Conservation (phyloP, 495 filamentous ascomycete genomes). For the Immersiella caudata region DNA sequence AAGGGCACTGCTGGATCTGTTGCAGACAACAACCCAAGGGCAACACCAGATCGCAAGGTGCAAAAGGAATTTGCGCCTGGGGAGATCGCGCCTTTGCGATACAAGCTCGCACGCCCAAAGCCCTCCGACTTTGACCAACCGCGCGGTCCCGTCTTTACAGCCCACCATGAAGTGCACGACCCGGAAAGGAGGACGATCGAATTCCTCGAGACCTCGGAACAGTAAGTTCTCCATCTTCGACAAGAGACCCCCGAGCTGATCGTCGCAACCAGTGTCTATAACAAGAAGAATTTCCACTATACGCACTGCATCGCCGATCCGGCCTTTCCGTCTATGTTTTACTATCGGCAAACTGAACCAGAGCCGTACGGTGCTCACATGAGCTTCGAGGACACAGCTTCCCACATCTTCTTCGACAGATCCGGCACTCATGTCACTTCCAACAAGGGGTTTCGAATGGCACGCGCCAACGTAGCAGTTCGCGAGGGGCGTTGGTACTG, state of each 20-base stretch:
- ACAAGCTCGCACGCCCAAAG: conserved; percentile 61
- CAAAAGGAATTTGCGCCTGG: conserved; percentile 49
- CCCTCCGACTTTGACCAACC: conserved; percentile 61
- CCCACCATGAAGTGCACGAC: conserved; percentile 49
- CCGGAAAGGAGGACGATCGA: conserved; percentile 53
- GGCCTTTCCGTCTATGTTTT: conserved; percentile 80
- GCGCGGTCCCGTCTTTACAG: conserved; percentile 56
- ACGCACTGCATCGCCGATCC: conserved; percentile 89
- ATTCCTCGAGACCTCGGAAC: conserved; percentile 65
- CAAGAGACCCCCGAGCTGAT: background rate
- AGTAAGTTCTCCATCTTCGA: conserved; percentile 47
- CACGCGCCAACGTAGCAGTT: conserved; percentile 85
- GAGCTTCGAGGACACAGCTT: conserved; percentile 88
- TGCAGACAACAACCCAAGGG: conserved; percentile 48
- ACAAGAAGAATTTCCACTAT: conserved; percentile 90
- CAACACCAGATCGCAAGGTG: conserved; percentile 60
- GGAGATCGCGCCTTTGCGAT: conserved; percentile 56
- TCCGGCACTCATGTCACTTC: conserved; percentile 65
- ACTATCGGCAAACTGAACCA: conserved; percentile 85
- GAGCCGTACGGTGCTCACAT: conserved; percentile 79
- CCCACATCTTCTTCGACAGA: conserved; percentile 69
- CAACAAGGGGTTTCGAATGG: conserved; percentile 80
- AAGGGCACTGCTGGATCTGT: conserved; percentile 54
- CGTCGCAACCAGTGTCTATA: conserved; percentile 67
- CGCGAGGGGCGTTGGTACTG: conserved; percentile 93